Base-by-base conservation (phyloP, 805 yeast species). In the Phaffomyces opuntiae region DNA sequence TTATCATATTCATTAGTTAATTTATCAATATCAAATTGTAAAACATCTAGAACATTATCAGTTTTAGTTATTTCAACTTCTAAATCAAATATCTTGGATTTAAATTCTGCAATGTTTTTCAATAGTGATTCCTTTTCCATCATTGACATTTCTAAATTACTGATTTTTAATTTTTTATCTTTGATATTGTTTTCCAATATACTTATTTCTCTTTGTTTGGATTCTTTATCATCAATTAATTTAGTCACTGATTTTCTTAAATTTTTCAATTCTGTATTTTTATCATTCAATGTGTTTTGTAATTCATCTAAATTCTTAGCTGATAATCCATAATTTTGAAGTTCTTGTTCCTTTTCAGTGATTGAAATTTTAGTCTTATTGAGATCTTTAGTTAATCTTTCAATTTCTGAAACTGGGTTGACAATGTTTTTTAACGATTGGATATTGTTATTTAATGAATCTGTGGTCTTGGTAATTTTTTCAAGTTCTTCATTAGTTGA, bases 161-260 rank as follows among this genome's bases (percentile, higher is more conserved):
- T 75, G 25, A 85, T 73, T 3, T 57, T 53, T 38, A 83, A 59
- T 53, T 70, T 68, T 44, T 73, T 70, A 52, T 81, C 86, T 47
- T 79, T 78, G 13, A 80, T 61, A 33, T 62, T 61, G 32, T 66
- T 70, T 47, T 81, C 83, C 21, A 80, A 51, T 13, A 67, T 61
- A 8, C 68, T 65, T 19, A 74, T 45, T 34, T 74, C 77, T 38
- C 68, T 68, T 25, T 74, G 72, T 9, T 62, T 59, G 5, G 55
- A 45, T 42, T 78, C 83, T 51, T 73, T 73, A 8, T 68, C 67
- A 21, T 74, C 77, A 3, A 51, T 52, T 7, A 71, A 48, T 4
- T 53, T 49, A 12, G 56, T 60, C 14, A 73, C 42, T 4, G 52
- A 52, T 24, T 48, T 48, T 41, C 89, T 65, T 9, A 68, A 46